These are phyloP conservation scores for Trichoderma erinaceum DNA, from an alignment of 495 filamentous ascomycete species.

Conservation along the genomic window DNA sequence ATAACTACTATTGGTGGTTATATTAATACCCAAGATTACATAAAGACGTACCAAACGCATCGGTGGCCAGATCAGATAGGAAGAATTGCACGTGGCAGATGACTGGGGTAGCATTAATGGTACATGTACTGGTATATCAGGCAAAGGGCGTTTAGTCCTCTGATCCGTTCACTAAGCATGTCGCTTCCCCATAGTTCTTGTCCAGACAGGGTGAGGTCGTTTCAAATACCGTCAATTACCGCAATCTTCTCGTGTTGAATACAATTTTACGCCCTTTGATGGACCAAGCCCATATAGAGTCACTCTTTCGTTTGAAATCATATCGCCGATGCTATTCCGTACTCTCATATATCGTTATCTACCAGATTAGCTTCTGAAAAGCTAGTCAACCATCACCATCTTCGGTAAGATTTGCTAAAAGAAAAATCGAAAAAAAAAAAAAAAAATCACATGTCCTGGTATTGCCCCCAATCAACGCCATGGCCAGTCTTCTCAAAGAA, in stretches of 20 bases:
- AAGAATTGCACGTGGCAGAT: background rate
- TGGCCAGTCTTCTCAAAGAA: slow-evolving; percentile 2
- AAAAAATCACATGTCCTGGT: slow-evolving; percentile 13
- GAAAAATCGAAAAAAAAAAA: slow-evolving; percentile 6
- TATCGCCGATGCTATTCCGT: slow-evolving; percentile 1
- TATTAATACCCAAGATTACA: no score
- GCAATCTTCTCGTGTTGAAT: background rate
- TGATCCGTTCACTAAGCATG: background rate
- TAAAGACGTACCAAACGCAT: background rate
- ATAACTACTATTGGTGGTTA: no score
- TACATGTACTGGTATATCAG: background rate
- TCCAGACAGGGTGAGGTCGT: background rate
- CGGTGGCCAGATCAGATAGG: background rate
- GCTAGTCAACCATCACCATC: background rate
- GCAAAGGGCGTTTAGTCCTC: background rate
- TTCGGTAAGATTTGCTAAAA: background rate
- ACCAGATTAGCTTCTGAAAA: background rate
- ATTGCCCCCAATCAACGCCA: slow-evolving; percentile 13
- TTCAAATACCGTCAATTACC: no score
- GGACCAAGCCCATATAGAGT: background rate
- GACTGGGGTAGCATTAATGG: no score
- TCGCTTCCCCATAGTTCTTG: background rate
- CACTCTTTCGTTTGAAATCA: background rate
- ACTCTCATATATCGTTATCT: background rate
- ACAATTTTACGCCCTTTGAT: background rate